phyloP scores from a whole-genome alignment of 495 filamentous ascomycete genomes.

The Amniculicola lignicola region DNA sequence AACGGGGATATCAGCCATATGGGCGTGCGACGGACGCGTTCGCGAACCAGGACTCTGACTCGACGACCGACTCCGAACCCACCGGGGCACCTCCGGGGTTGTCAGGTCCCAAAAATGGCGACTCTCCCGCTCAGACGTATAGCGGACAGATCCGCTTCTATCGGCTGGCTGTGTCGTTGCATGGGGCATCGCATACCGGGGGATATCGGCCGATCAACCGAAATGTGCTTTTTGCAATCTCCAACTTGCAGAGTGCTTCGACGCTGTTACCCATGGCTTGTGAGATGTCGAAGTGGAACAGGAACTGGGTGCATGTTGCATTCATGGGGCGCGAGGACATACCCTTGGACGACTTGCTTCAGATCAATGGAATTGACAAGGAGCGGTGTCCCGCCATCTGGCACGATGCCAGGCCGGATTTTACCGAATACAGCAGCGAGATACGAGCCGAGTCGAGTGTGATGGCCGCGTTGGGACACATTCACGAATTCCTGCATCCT shows the following conservation, averaged over 20 bases:
- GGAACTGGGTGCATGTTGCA: conserved; percentile 59
- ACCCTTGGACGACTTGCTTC: conserved; percentile 49
- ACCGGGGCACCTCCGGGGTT: conserved; percentile 32
- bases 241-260: conserved; percentile 54
- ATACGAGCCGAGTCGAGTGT: conserved; percentile 47
- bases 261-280: conserved; percentile 59
- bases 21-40: not conserved
- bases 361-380: conserved; percentile 54
- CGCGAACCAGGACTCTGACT: not conserved
- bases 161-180: conserved; percentile 51
- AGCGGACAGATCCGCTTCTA: conserved; percentile 58
- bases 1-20: not conserved
- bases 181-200: conserved; percentile 40
- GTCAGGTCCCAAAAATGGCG: conserved; percentile 23
- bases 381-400: conserved; percentile 54
- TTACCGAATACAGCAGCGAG: conserved; percentile 49
- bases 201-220: conserved; percentile 44
- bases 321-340: conserved; percentile 56
- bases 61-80: conserved; percentile 22
- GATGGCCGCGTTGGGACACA: conserved; percentile 39
- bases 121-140: conserved; percentile 46
- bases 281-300: conserved; percentile 55
- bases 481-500: conserved; percentile 57
- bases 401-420: conserved; percentile 59
- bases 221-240: conserved; percentile 58